phyloP scores from a whole-genome alignment of 257 asterid genomes.

The Solanum gandarillasii region DNA sequence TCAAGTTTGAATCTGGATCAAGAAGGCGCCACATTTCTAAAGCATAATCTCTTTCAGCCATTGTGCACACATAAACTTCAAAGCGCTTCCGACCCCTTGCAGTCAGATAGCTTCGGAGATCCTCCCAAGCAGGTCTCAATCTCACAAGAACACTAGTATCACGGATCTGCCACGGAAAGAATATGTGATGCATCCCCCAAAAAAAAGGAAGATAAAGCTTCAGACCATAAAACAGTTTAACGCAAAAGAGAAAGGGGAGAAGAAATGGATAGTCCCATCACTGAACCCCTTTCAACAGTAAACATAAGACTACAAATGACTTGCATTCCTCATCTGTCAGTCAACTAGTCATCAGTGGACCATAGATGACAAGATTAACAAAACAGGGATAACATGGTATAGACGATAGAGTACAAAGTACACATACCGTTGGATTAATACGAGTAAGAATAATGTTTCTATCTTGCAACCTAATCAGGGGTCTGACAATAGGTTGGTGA shows the following conservation, averaged over 20 bases:
- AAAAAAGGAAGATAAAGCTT: background rate
- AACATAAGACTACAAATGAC: background rate
- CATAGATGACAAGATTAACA: background rate
- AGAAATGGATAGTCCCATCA: background rate
- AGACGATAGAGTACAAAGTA: background rate
- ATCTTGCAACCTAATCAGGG: slow-evolving; percentile 77
- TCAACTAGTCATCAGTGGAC: background rate
- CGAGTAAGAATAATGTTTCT: slow-evolving; percentile 90
- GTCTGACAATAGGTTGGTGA: slow-evolving; percentile 85
- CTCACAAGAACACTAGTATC: slow-evolving; percentile 99
- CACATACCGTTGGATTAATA: slow-evolving; percentile 67
- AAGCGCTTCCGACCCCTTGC: slow-evolving; percentile 96
- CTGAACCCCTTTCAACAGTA: background rate
- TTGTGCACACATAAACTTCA: slow-evolving; percentile 97
- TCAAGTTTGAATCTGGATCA: slow-evolving; percentile 89
- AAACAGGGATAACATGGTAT: background rate
- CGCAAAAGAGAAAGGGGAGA: background rate
- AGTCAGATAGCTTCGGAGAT: slow-evolving; percentile 84
- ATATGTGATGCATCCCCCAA: background rate
- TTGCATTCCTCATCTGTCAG: background rate
- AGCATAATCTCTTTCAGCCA: slow-evolving; percentile 99
- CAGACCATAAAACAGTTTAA: background rate
- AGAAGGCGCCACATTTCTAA: slow-evolving; percentile 99
- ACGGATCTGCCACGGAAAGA: slow-evolving; percentile 50
- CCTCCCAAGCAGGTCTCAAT: slow-evolving; percentile 99